A percentile compares a stretch with the other conserved stretches of the same genome.
Evolutionary conservation across 129 eudicot species (phyloP).

Genomic region (Glebionis coronaria): DNA sequence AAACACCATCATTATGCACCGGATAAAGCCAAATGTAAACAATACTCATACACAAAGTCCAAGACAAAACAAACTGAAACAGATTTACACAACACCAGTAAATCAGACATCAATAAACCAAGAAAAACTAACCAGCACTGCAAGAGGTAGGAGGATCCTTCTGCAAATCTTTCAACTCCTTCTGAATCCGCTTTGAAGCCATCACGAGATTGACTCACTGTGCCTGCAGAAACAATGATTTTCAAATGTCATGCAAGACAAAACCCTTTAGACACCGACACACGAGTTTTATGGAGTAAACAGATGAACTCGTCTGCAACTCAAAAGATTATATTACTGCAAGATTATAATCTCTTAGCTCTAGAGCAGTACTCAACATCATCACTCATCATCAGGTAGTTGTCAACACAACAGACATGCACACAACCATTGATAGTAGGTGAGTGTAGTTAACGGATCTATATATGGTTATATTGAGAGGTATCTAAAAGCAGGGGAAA

Average conservation of each 20-base stretch:
- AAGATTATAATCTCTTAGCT: not conserved
- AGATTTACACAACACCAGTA: not conserved
- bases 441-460: not conserved
- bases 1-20: no score
- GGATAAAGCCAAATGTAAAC: not conserved
- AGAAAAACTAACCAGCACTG: slow-evolving; percentile 64
- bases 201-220: slow-evolving; percentile 21
- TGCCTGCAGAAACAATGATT: slow-evolving; percentile 25
- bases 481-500: no score
- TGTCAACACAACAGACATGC: not conserved
- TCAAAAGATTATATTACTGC: not conserved
- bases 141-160: slow-evolving; percentile 80
- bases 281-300: not conserved
- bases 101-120: not conserved
- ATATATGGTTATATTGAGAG: not conserved
- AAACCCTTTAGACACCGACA: no score
- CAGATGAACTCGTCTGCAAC: not conserved
- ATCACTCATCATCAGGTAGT: not conserved
- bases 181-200: slow-evolving; percentile 82
- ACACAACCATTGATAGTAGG: not conserved
- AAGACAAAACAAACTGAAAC: slow-evolving; percentile 1
- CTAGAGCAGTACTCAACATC: not conserved
- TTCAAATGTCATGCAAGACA: no score
- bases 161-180: slow-evolving; percentile 72
- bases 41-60: not conserved